These are phyloP conservation scores for Leptographium wingfieldii DNA, from an alignment of 2,329 filamentous ascomycete species.

Conservation along the genomic window DNA sequence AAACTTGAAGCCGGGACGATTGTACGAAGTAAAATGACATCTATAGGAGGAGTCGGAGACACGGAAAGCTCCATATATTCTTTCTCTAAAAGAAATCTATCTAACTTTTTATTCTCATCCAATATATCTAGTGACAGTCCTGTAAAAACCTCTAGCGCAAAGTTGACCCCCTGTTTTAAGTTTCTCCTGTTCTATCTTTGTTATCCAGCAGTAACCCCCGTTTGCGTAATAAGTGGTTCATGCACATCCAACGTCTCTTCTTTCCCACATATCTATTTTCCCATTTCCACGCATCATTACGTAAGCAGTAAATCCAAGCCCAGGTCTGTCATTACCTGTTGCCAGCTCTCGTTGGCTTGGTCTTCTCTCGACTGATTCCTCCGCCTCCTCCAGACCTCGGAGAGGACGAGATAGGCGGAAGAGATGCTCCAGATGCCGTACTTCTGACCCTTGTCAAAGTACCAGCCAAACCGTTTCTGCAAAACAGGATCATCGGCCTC, in stretches of 20 bases:
- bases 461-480: neutral
- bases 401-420: neutral
- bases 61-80: too few relatives aligned
- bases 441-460: conserved; percentile 1
- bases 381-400: neutral
- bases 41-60: too few relatives aligned
- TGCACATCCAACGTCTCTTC: too few relatives aligned
- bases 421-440: conserved; percentile 4
- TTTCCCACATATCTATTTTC: too few relatives aligned
- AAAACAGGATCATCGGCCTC: neutral
- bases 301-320: neutral
- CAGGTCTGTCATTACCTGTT: neutral
- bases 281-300: neutral
- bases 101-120: too few relatives aligned
- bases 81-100: too few relatives aligned
- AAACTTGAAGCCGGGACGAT: neutral
- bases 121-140: too few relatives aligned
- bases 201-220: too few relatives aligned
- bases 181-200: too few relatives aligned
- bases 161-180: too few relatives aligned
- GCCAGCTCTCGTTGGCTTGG: neutral
- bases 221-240: too few relatives aligned
- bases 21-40: neutral
- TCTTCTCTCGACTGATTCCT: neutral
- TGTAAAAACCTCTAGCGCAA: too few relatives aligned